Conservation (phyloP, 805 yeast species). For the Hanseniaspora pseudoguilliermondii region DNA sequence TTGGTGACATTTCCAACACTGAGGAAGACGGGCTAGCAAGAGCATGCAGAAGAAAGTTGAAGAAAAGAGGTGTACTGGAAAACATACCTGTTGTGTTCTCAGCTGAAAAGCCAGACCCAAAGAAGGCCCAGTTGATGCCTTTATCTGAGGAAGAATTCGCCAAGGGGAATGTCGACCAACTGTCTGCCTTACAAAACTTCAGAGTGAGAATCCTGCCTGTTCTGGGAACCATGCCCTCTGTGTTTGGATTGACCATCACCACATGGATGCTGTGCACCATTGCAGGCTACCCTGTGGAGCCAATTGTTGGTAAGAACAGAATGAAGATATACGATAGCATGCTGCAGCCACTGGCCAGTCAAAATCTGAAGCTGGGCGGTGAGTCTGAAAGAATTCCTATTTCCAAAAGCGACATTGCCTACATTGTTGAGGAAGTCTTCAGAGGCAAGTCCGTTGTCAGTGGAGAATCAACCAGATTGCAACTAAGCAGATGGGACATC, state of each 20-base stretch:
- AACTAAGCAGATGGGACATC: conserved; percentile 79
- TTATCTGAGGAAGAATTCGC: conserved; percentile 68
- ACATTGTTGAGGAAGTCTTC: conserved; percentile 80
- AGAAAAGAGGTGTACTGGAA: conserved; percentile 58
- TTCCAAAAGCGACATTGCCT: conserved; percentile 59
- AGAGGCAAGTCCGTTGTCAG: conserved; percentile 85
- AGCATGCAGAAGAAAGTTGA: conserved; percentile 70
- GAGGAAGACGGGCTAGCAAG: conserved; percentile 91
- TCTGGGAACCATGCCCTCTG: conserved; percentile 91
- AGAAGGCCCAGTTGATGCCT: conserved; percentile 79
- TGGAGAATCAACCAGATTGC: conserved; percentile 64
- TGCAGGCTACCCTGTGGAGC: conserved; percentile 83
- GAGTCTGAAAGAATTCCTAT: conserved; percentile 66
- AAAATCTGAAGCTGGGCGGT: conserved; percentile 65
- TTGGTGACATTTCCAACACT: conserved; percentile 78
- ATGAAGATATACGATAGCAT: conserved; percentile 74
- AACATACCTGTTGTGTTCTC: conserved; percentile 84
- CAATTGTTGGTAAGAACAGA: conserved; percentile 81
- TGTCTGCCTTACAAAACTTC: conserved; percentile 77
- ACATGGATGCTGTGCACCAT: conserved; percentile 66
- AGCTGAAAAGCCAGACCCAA: conserved; percentile 92
- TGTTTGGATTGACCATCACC: conserved; percentile 84
- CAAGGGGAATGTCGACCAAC: conserved; percentile 73
- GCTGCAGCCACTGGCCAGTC: conserved; percentile 73
- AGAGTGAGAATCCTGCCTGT: conserved; percentile 93